Evolutionary conservation across 1,284 basidiomycete species (phyloP), one percentile per base, ranked within the genome.

Genomic region (Rhodotorula sp.): DNA sequence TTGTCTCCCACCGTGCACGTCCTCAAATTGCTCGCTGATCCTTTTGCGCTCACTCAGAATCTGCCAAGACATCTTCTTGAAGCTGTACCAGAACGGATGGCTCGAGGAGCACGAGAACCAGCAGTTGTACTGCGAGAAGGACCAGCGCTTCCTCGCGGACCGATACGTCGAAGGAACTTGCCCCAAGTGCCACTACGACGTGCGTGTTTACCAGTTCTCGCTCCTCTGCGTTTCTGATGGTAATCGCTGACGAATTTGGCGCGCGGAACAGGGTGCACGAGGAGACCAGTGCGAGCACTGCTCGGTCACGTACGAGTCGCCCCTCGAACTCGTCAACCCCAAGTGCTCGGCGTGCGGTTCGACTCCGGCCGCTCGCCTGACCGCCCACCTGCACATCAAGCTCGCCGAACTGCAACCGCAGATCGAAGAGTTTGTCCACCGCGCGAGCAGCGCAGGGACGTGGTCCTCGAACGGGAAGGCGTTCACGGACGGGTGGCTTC

Each of bases 201-300:
- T 91, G 73, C 75, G 83, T 77, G 26, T 12, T 49, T 20, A 54
- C n/a, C 14, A 5, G 3, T 8, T 6, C 26, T 4, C 10, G 29
- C 0, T 43, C 8, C 39, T 43, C 39, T 39, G 3, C 3, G 21
- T 63, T 46, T 26, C 29, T 67, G 15, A 58, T n/a, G n/a, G 31
- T 51, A 0, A 8, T 62, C 47, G 49, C 67, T 60, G 31, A 65
- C 65, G 1, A 3, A 18, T 3, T 14, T 7, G n/a, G n/a, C n/a
- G 10, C 23, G n/a, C 7, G 6, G n/a, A 63, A 18, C 78, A 93
- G 90, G 96, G 98, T 77, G 97, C 96, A 52, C 91, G 97, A 60
- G 97, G 97, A 16, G 97, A 99, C 82, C 97, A 99, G 85, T 99
- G 97, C 83, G 97, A 99, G 82, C 87, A 89, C 71, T 99, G 97